Percentiles rank a stretch among this genome's conserved stretches.
phyloP scores from a whole-genome alignment of 129 eudicot species.

The Tagetes patula region DNA sequence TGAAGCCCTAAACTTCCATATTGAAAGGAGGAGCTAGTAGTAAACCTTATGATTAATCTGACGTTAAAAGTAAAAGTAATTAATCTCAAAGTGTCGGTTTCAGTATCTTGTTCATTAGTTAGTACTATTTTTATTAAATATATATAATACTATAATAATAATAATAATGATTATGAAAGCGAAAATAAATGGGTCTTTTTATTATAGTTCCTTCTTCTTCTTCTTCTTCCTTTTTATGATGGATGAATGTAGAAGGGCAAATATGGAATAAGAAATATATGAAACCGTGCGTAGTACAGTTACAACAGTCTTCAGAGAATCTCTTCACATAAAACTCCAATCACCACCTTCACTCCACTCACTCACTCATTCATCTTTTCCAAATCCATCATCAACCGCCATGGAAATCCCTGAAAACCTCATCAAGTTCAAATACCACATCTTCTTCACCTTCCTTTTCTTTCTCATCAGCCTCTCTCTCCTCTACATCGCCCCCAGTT shows the following conservation, averaged over 20 bases:
- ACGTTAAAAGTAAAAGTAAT: no score
- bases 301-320: neutral
- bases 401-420: conserved; percentile 57
- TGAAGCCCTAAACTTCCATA: no score
- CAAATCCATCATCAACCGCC: conserved; percentile 21
- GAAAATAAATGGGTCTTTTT: no score
- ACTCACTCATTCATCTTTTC: neutral
- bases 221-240: no score
- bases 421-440: conserved; percentile 40
- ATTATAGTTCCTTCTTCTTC: no score
- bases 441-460: conserved; percentile 25
- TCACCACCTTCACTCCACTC: conserved; percentile 5
- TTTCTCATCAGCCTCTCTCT: conserved; percentile 19
- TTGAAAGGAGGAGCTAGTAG: no score
- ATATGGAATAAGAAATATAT: neutral
- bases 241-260: neutral
- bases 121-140: no score
- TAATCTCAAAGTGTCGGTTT: no score
- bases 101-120: no score
- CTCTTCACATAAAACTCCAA: conserved; percentile 21
- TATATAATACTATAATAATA: no score
- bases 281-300: neutral
- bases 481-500: conserved; percentile 44
- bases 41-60: no score
- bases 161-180: no score